These are phyloP conservation scores for Diaporthe aspalathi DNA, from an alignment of 2,329 filamentous ascomycete genomes.

Conservation along the genomic window DNA sequence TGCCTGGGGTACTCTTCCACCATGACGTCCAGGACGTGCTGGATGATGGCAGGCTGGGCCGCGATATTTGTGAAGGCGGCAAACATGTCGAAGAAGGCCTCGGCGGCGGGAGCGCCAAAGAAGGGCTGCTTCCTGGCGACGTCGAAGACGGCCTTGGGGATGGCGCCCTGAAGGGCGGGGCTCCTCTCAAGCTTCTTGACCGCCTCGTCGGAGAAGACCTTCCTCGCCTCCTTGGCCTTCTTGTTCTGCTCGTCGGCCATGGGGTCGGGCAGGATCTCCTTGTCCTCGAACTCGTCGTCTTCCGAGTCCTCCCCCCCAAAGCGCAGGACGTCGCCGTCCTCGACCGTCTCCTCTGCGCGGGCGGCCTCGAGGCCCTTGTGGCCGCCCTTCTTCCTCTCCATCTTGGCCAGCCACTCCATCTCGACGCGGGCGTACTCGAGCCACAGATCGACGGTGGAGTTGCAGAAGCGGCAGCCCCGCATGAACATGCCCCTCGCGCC, in stretches of 20 bases:
- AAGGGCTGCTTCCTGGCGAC: slow-evolving; percentile 83
- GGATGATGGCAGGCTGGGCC: slow-evolving; percentile 73
- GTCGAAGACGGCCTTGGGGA: slow-evolving; percentile 92
- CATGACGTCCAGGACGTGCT: slow-evolving; percentile 78
- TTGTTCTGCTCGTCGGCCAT: slow-evolving; percentile 48
- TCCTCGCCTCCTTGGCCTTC: slow-evolving; percentile 51
- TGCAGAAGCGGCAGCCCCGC: slow-evolving; percentile 90
- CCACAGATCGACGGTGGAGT: slow-evolving; percentile 79
- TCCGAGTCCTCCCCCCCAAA: slow-evolving; percentile 64
- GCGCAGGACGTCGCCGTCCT: slow-evolving; percentile 58
- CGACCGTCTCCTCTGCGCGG: slow-evolving; percentile 48
- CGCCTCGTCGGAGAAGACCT: slow-evolving; percentile 59
- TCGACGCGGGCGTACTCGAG: slow-evolving; percentile 91
- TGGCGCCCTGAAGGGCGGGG: slow-evolving; percentile 90
- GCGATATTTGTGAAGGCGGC: slow-evolving; percentile 74
- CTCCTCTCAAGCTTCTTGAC: slow-evolving; percentile 73
- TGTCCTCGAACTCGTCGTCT: slow-evolving; percentile 56
- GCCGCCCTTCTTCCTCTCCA: slow-evolving; percentile 76
- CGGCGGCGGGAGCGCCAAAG: slow-evolving; percentile 73
- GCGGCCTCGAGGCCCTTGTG: slow-evolving; percentile 52
- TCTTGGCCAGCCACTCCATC: slow-evolving; percentile 89
- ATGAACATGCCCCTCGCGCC: slow-evolving; percentile 87
- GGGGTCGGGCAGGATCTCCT: slow-evolving; percentile 58
- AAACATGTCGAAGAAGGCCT: slow-evolving; percentile 85
- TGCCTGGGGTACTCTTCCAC: slow-evolving; percentile 68